Evolutionary conservation across 768 basidiomycete genomes (phyloP), one percentile per base, ranked within the genome.

Genomic region (Holtermannia corniformis): DNA sequence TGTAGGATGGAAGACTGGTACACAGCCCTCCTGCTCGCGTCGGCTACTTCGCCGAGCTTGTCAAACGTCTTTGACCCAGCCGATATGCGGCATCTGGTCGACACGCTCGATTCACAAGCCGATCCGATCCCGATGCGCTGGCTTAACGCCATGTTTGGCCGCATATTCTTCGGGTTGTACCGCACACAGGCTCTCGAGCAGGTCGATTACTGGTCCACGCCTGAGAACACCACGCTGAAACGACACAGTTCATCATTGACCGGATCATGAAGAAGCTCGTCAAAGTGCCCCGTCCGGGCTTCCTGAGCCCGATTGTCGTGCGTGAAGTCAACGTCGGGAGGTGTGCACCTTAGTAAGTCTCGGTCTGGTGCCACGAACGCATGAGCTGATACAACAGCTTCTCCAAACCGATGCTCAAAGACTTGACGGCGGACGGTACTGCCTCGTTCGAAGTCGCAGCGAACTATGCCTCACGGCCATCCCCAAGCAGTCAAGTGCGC

Each of bases 371-470:
- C 10, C 26, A 16, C 3, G 23, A n/a, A 14, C 28, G 13, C n/a
- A 37, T 27, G 24, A n/a, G 41, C 49, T 53, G 46, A 50, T 43
- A 7, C 19, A 25, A 32, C 42, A 85, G 85, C 58, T 78, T 97
- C 57, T 88, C 85, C 78, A 93, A 92, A 59, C 95, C 95, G 2
- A 96, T 97, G 93, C 77, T 99, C 51, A 97, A 97, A 75, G 90
- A 96, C 63, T 81, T 96, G 50, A 93, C 90, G 1, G 83, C 84
- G 60, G 90, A 95, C 52, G 95, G 95, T 16, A 87, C 93, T 59
- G 89, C 90, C 0, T 79, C 87, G 3, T 76, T 97, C 65, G 93
- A 96, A 65, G 80, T 92, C 4, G 84, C 86, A 57, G 72, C 93
- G 22, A 51, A 56, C 78, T 72, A 69, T 50, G 47, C 53, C 23